Conservation (phyloP, 176 grass and related monocot genomes). For the Triticum monococcum region DNA sequence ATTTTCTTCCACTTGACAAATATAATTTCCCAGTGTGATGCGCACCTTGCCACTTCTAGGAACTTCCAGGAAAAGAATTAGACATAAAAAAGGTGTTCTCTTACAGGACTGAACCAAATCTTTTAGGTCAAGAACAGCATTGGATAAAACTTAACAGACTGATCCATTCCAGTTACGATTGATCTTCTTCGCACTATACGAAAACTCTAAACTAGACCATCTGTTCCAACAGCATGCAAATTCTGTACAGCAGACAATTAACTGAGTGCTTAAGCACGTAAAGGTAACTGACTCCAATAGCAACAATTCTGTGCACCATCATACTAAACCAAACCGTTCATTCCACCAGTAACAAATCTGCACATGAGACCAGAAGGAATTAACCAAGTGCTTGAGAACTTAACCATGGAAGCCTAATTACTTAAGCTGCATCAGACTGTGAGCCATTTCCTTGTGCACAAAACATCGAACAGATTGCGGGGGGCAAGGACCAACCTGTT, state of each 20-base stretch:
- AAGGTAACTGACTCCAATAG: neutral
- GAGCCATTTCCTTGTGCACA: neutral
- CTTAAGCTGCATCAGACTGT: neutral
- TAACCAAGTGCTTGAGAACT: neutral
- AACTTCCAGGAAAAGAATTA: neutral
- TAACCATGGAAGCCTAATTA: conserved; percentile 8
- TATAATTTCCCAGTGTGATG: neutral
- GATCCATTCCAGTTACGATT: neutral
- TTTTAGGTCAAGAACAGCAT: neutral
- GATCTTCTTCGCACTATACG: neutral
- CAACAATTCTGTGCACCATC: conserved; percentile 1
- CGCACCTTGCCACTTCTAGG: neutral
- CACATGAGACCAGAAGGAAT: conserved; percentile 27
- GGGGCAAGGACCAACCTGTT: neutral
- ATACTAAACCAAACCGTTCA: conserved; percentile 25
- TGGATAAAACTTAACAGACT: neutral
- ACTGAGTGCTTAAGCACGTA: neutral
- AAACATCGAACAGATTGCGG: conserved; percentile 11
- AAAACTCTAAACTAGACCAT: neutral
- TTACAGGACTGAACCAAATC: neutral
- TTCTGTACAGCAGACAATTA: neutral
- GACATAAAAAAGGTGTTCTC: neutral
- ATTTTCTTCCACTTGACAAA: neutral
- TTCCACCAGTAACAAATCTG: conserved; percentile 19
- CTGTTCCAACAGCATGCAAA: neutral